Evolutionary conservation across 495 filamentous ascomycete species (phyloP), one percentile per base, ranked within the genome.

Genomic region (Talaromyces proteolyticus): DNA sequence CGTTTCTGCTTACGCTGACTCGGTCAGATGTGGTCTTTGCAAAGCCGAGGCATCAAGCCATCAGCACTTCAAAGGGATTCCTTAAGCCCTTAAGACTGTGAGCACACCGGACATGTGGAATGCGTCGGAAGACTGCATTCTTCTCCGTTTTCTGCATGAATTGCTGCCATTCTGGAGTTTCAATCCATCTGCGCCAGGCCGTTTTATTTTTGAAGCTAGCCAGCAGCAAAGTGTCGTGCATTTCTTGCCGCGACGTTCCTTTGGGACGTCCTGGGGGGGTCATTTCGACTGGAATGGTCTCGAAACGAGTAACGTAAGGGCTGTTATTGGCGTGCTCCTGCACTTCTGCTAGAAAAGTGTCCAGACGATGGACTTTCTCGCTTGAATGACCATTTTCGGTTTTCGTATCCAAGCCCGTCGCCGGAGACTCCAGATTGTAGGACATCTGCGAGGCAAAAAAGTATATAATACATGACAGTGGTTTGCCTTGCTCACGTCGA

Each of bases 391-490:
- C 22, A 17, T 22, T 14, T 50, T 17, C 37, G 12, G 12, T 22
- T 7, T 18, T 25, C 39, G 47, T 19, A 21, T 40, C 16, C 20
- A n/a, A 40, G 25, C 25, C 36, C 16, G 44, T 26, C 10, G 47
- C 17, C 10, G 20, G 20, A 49, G 89, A 95, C 62, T 89, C 88
- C 11, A 74, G 89, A 41, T 65, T 98, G 39, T 77, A 85, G 49
- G 86, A 87, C 63, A 96, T 97, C 42, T 96, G 96, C 63, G 86
- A 86, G 53, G 86, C 86, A 8, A 93, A 98, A 69, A 76, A 93
- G 37, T 85, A 82, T 63, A 89, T 93, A 20, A 50, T 50, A 25
- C 47, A 41, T 6, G 47, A 19, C 8, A 50, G 47, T 20, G 37
- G 36, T 12, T 42, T 42, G 19, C 20, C 47, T 11, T 41, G 18